phyloP scores from a whole-genome alignment of 106 monocot species.

The Dioscorea dumetorum region DNA sequence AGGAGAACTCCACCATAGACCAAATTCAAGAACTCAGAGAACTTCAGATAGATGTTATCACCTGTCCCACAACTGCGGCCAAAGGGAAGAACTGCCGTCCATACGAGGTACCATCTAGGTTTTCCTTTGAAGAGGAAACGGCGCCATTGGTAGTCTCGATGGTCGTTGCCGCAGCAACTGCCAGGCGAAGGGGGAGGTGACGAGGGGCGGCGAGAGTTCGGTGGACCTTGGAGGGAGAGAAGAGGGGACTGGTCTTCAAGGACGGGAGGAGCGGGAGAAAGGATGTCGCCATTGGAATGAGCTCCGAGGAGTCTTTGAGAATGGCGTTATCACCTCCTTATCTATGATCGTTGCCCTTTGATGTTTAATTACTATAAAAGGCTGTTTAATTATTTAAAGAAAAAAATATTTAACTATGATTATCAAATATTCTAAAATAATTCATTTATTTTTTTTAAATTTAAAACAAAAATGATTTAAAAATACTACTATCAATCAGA shows the following conservation, averaged over 20 bases:
- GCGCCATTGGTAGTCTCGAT: slow-evolving; percentile 73
- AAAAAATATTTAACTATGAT: no score
- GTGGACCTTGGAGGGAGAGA: slow-evolving; percentile 1
- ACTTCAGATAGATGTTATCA: slow-evolving; percentile 3
- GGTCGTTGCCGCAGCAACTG: slow-evolving; percentile 25
- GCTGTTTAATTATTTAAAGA: no score
- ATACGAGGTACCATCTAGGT: slow-evolving; percentile 13
- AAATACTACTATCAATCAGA: no score
- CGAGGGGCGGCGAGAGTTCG: background rate
- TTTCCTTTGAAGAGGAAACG: slow-evolving; percentile 16
- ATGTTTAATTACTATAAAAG: no score
- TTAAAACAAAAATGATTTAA: no score
- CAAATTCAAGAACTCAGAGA: background rate
- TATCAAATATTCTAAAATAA: no score
- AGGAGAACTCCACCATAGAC: background rate
- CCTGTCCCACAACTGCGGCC: slow-evolving; percentile 98
- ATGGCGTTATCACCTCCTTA: background rate
- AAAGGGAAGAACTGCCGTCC: slow-evolving; percentile 91
- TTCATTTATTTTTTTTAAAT: no score
- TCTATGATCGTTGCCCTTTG: background rate
- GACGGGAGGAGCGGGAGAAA: slow-evolving; percentile 15
- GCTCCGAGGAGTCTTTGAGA: no score
- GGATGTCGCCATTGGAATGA: slow-evolving; percentile 8
- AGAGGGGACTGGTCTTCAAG: slow-evolving; percentile 4
- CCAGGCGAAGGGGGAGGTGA: slow-evolving; percentile 5